These are phyloP conservation scores for Aeminium ludgeri DNA, from an alignment of 495 filamentous ascomycete genomes.

Conservation along the genomic window DNA sequence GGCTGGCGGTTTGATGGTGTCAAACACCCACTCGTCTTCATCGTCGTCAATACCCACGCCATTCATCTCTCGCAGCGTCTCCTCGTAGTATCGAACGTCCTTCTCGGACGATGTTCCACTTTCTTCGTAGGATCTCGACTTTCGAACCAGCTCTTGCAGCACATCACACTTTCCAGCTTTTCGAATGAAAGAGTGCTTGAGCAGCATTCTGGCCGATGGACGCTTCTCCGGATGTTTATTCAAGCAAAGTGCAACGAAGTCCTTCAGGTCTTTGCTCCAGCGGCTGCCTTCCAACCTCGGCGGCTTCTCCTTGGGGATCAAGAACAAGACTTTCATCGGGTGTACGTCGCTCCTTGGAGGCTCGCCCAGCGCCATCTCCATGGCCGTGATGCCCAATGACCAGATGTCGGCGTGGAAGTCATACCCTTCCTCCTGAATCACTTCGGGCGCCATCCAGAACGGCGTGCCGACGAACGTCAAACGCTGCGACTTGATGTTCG, in stretches of 20 bases:
- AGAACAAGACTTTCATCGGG: slow-evolving; percentile 97
- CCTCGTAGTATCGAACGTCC: slow-evolving; percentile 63
- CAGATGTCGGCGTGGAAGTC: slow-evolving; percentile 97
- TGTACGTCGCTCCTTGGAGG: slow-evolving; percentile 81
- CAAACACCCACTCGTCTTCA: slow-evolving; percentile 92
- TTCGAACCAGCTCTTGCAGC: slow-evolving; percentile 68
- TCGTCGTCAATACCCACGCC: slow-evolving; percentile 18
- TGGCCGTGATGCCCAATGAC: slow-evolving; percentile 91
- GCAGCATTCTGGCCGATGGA: slow-evolving; percentile 73
- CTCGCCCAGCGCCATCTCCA: slow-evolving; percentile 84
- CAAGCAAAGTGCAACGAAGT: slow-evolving; percentile 78
- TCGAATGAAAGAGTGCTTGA: slow-evolving; percentile 77
- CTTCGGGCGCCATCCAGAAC: slow-evolving; percentile 99
- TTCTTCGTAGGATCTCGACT: slow-evolving; percentile 34
- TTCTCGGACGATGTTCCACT: slow-evolving; percentile 51
- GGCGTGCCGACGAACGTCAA: slow-evolving; percentile 98
- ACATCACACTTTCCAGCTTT: slow-evolving; percentile 70
- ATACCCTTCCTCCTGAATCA: slow-evolving; percentile 92
- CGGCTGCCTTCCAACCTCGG: slow-evolving; percentile 68
- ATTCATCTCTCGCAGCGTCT: slow-evolving; percentile 46
- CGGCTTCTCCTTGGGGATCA: slow-evolving; percentile 82
- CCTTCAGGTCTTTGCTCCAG: slow-evolving; percentile 81
- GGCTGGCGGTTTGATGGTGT: slow-evolving; percentile 55
- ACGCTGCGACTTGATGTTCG: slow-evolving; percentile 92
- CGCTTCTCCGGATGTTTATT: slow-evolving; percentile 76